Evolutionary conservation across 163 green algal genomes (phyloP).

Genomic region (Trebouxia gelatinosa): DNA sequence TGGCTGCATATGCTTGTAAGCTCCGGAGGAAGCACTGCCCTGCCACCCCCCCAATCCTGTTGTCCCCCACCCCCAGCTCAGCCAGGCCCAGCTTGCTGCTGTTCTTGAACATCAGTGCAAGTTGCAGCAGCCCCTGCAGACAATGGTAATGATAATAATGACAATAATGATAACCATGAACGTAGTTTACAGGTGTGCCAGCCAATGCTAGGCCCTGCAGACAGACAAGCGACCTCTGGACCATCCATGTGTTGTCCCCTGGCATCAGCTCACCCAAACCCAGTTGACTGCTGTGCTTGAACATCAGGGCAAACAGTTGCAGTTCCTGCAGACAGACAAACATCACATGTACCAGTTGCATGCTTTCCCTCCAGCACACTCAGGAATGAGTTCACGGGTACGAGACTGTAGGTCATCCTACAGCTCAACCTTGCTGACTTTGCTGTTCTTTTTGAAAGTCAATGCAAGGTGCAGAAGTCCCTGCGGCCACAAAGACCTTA

Average conservation of each 20-base stretch:
- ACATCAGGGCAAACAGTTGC: no score
- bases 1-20: constrained; percentile 37
- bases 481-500: no score
- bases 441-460: no score
- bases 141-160: neutral
- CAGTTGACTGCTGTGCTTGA: neutral
- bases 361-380: no score
- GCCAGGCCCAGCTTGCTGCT: constrained; percentile 27
- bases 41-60: constrained; percentile 41
- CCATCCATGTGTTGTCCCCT: neutral
- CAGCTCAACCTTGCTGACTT: no score
- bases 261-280: neutral
- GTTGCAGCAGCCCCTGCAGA: constrained; percentile 40
- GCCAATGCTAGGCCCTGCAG: neutral
- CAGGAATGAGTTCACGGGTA: no score
- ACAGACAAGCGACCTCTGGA: neutral
- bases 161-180: neutral
- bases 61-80: constrained; percentile 40
- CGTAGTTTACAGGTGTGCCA: neutral
- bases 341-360: no score
- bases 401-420: no score
- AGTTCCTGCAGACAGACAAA: no score
- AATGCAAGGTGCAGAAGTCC: no score
- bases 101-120: constrained; percentile 41
- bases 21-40: constrained; percentile 48